Conservation (phyloP, 805 yeast genomes). For the Candida railenensis region DNA sequence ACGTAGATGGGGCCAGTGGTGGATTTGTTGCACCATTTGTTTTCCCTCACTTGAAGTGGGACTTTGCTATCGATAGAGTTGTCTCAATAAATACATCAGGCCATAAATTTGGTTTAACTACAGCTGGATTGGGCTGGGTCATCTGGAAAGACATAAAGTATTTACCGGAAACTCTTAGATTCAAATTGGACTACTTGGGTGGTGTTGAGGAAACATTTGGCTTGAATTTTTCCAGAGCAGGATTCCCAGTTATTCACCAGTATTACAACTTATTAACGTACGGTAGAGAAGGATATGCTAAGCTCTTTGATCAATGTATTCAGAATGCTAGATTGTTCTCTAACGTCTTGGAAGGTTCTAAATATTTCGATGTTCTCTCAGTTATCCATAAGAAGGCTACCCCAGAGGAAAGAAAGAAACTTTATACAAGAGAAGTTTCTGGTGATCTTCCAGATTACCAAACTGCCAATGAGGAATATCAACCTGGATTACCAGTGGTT, state of each 20-base stretch:
- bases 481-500: conserved; percentile 86
- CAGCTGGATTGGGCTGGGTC: conserved; percentile 94
- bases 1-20: conserved; percentile 93
- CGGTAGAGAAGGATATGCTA: conserved; percentile 71
- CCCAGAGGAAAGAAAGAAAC: conserved; percentile 12
- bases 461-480: conserved; percentile 45
- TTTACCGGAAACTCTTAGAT: conserved; percentile 71
- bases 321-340: conserved; percentile 72
- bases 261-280: conserved; percentile 74
- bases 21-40: conserved; percentile 85
- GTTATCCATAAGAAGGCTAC: conserved; percentile 65
- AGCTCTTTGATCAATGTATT: conserved; percentile 60
- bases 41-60: conserved; percentile 80
- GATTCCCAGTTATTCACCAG: conserved; percentile 86
- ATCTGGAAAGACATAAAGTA: conserved; percentile 67
- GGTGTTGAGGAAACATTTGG: conserved; percentile 86
- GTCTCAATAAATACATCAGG: conserved; percentile 87
- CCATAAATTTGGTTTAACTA: conserved; percentile 87
- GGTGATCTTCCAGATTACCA: conserved; percentile 8
- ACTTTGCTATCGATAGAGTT: conserved; percentile 74
- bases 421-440: conserved; percentile 14
- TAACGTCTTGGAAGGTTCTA: conserved; percentile 60
- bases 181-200: conserved; percentile 81
- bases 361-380: conserved; percentile 70
- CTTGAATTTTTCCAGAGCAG: conserved; percentile 88